Evolutionary conservation across 2,329 filamentous ascomycete species (phyloP).

Genomic region (Daldinia sp.): DNA sequence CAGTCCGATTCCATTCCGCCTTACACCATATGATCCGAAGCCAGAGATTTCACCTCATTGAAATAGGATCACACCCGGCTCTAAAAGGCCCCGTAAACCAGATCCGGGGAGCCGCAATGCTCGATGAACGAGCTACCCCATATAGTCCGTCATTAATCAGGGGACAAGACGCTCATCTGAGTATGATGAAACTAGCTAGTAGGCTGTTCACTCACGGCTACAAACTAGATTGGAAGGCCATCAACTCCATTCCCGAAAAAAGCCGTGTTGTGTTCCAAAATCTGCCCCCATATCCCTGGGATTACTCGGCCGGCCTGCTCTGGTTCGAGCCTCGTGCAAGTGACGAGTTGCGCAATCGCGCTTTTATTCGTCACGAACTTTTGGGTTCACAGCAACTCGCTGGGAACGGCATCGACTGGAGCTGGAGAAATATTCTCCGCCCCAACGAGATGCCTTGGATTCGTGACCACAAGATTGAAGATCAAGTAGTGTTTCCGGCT

Average conservation of each 20-base stretch:
- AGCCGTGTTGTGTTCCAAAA: background rate
- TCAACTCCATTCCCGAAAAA: background rate
- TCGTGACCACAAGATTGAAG: constrained; percentile 33
- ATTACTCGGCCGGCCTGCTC: constrained; percentile 39
- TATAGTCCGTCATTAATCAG: background rate
- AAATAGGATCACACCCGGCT: constrained; percentile 40
- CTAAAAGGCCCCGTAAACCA: constrained; percentile 48
- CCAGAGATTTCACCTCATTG: constrained; percentile 1
- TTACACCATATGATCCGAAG: background rate
- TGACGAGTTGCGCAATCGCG: constrained; percentile 22
- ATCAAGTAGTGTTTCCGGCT: constrained; percentile 33
- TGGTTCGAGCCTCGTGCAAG: constrained; percentile 28
- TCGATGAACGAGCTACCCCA: background rate
- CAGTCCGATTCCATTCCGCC: background rate
- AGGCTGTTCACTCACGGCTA: background rate
- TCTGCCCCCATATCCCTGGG: constrained; percentile 51
- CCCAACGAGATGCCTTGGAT: constrained; percentile 35
- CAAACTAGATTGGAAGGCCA: background rate
- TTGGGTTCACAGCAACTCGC: constrained; percentile 8
- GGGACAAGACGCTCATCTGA: background rate
- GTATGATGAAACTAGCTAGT: background rate
- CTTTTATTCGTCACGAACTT: constrained; percentile 31
- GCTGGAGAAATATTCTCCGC: constrained; percentile 32
- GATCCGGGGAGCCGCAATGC: constrained; percentile 34
- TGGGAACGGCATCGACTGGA: constrained; percentile 29